Conservation (phyloP, 2,329 filamentous ascomycete genomes). For the Corniculantispora saksenae region DNA sequence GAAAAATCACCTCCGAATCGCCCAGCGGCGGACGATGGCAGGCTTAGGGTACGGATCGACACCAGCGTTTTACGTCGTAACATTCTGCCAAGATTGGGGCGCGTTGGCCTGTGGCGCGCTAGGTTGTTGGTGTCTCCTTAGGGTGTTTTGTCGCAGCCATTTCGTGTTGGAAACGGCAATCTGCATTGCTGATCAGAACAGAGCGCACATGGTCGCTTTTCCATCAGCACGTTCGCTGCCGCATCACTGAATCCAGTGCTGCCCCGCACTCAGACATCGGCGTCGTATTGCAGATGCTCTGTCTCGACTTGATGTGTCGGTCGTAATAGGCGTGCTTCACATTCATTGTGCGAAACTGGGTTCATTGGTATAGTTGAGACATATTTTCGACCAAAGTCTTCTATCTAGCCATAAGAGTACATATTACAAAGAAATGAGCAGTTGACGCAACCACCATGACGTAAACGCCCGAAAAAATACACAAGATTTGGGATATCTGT, state of each 20-base stretch:
- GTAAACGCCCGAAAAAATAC: constrained; percentile 17
- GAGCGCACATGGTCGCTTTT: neutral
- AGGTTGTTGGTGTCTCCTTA: neutral
- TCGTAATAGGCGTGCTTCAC: neutral
- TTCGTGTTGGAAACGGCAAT: neutral
- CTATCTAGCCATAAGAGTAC: constrained; percentile 20
- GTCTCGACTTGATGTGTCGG: neutral
- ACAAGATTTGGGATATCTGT: neutral
- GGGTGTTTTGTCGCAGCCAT: neutral
- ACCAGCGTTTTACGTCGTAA: neutral
- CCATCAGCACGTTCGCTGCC: neutral
- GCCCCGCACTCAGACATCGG: neutral
- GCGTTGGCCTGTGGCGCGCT: neutral
- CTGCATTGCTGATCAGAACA: neutral
- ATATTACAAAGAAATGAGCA: constrained; percentile 19
- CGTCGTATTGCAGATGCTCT: neutral
- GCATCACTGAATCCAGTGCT: neutral
- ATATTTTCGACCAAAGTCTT: constrained; percentile 12
- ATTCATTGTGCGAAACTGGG: neutral
- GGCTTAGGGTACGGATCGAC: neutral
- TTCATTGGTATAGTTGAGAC: constrained; percentile 6
- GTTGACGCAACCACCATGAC: constrained; percentile 18
- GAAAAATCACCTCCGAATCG: neutral
- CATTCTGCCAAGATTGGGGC: neutral
- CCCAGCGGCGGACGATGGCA: neutral